Evolutionary conservation across 352 stramenopile genomes (phyloP), one percentile per base, ranked within the genome.

Genomic region (Saprolegnia parasitica): DNA sequence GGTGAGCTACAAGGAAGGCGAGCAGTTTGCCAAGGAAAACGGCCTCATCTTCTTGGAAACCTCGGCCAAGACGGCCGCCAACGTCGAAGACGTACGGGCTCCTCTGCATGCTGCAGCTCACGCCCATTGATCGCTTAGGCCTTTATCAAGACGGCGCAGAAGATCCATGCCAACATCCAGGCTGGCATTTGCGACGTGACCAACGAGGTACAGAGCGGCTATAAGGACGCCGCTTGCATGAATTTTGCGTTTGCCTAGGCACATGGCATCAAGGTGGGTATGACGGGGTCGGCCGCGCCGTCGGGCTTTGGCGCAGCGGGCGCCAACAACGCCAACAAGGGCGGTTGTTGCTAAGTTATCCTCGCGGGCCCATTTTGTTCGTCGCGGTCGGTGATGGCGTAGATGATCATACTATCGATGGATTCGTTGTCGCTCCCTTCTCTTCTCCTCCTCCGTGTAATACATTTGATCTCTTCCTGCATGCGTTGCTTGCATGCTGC

Each of bases 21-120:
- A 97, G 75, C 83, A 96, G 72, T 99, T 99, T 84, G 98, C 98
- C 13, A 96, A 99, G 76, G 95, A 99, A 72, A 98, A 99, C 79
- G 97, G 97, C 0, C 82, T 99, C n/a, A 98, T 99, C 67, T 99
- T 99, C 83, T 81, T 99, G 57, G 98, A 99, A 81, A 99, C 98
- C 4, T 98, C 91, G 56, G 98, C 98, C 18, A 99, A 99, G 84
- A 99, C 97, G 4, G 95, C 96, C 5, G 93, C 93, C 54, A 99
- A 99, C 77, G 98, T 99, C 6, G 97, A 99, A 83, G 86, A 97
- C 68, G 95, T 97, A 74, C 86, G 94, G 83, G 80, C 90, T 68
- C 76, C 78, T 62, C 35, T 65, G 26, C 32, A 18, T 55, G 5
- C 29, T 35, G 9, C 35, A 15, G 50, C 40, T 52, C 20, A 29